phyloP scores from a whole-genome alignment of 352 stramenopile genomes.

The Globisporangium paddicum region DNA sequence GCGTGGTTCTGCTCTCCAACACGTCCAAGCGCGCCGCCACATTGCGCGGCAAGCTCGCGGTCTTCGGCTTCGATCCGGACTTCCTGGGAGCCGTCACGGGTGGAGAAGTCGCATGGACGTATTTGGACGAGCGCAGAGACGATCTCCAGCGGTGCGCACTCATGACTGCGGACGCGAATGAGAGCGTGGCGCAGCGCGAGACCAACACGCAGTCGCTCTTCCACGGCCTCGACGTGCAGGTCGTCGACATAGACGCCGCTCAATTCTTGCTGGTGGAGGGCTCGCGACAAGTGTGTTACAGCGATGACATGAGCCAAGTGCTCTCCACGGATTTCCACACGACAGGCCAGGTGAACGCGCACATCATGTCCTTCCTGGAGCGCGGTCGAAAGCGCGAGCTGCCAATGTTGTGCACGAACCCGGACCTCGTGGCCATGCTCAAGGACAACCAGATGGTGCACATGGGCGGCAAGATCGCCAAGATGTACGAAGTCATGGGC shows the following conservation, averaged over 20 bases:
- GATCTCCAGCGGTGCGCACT: constrained; percentile 31
- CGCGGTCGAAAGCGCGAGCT: constrained; percentile 45
- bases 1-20: constrained; percentile 87
- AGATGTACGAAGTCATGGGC: constrained; percentile 73
- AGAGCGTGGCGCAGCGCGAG: constrained; percentile 25
- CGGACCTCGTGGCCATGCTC: constrained; percentile 76
- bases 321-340: constrained; percentile 38
- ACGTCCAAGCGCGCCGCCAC: constrained; percentile 64
- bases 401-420: constrained; percentile 85
- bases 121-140: constrained; percentile 20
- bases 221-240: constrained; percentile 38
- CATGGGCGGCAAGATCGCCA: constrained; percentile 77
- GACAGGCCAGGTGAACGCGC: constrained; percentile 33
- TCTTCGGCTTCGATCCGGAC: constrained; percentile 61
- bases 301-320: constrained; percentile 22
- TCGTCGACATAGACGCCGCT: constrained; percentile 33
- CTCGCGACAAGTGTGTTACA: constrained; percentile 51
- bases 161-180: constrained; percentile 31
- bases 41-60: constrained; percentile 41
- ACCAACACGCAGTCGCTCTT: constrained; percentile 41
- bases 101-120: constrained; percentile 46
- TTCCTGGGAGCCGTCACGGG: constrained; percentile 54
- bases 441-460: constrained; percentile 53
- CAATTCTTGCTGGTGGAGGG: constrained; percentile 57
- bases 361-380: constrained; percentile 42